These are phyloP conservation scores for Domatiomyces globalis DNA, from an alignment of 2,329 filamentous ascomycete genomes.

Conservation along the genomic window DNA sequence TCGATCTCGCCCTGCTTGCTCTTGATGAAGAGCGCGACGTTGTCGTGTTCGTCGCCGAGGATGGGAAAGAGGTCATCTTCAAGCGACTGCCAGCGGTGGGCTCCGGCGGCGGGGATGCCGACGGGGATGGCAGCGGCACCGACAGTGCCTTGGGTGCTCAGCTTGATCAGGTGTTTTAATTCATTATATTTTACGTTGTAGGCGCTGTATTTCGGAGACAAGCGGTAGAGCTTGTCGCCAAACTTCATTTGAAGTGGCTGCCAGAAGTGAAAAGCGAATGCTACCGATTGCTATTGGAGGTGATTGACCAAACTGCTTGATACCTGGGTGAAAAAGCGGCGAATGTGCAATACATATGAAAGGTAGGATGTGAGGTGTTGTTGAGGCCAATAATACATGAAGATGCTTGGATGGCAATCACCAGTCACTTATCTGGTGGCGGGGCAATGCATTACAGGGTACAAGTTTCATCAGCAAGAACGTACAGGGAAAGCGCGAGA, in stretches of 20 bases:
- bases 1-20: constrained; percentile 70
- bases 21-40: constrained; percentile 61
- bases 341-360: neutral
- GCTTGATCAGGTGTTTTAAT: constrained; percentile 71
- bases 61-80: constrained; percentile 58
- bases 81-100: constrained; percentile 46
- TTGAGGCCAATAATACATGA: too few relatives aligned
- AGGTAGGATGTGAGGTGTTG: neutral
- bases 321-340: neutral
- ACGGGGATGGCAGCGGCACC: constrained; percentile 53
- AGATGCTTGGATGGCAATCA: too few relatives aligned
- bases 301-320: too few relatives aligned
- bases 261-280: neutral
- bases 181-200: constrained; percentile 85
- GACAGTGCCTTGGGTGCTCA: constrained; percentile 61
- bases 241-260: constrained; percentile 49
- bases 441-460: too few relatives aligned
- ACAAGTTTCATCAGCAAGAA: too few relatives aligned
- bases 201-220: constrained; percentile 68
- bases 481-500: too few relatives aligned
- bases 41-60: constrained; percentile 59
- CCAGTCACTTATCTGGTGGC: too few relatives aligned
- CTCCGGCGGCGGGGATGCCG: constrained; percentile 56
- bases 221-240: constrained; percentile 56
- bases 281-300: neutral